Conservation (phyloP, 345 rosid species). For the Lumnitzera racemosa region DNA sequence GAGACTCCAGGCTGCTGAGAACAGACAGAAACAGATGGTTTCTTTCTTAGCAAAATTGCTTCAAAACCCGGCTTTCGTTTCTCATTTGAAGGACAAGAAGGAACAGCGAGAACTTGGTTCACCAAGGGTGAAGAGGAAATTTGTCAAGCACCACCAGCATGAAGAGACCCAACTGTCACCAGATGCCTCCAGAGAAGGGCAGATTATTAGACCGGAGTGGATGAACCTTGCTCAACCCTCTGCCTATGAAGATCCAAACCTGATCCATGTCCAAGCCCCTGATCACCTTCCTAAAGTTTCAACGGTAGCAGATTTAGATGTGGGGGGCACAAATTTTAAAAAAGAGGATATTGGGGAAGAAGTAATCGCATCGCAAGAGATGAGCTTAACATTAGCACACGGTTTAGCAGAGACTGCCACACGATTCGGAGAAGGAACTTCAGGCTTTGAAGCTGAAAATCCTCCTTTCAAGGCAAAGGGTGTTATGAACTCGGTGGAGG, state of each 20-base stretch:
- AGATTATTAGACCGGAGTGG: constrained; percentile 36
- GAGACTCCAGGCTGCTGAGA: constrained; percentile 60
- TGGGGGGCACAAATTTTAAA: constrained; percentile 24
- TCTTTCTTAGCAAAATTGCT: constrained; percentile 68
- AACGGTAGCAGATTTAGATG: constrained; percentile 18
- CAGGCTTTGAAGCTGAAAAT: constrained; percentile 21
- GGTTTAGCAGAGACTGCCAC: constrained; percentile 9
- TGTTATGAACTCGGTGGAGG: constrained; percentile 24
- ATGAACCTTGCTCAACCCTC: constrained; percentile 13
- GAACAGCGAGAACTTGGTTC: constrained; percentile 34
- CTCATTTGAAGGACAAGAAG: constrained; percentile 41
- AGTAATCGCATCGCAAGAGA: constrained; percentile 9
- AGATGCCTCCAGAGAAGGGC: constrained; percentile 33
- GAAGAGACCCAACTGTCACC: constrained; percentile 18
- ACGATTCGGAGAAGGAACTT: constrained; percentile 26
- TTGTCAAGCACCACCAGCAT: constrained; percentile 41
- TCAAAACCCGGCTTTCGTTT: constrained; percentile 50
- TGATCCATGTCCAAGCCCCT: constrained; percentile 14
- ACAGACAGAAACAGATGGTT: constrained; percentile 69
- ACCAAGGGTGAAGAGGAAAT: constrained; percentile 49
- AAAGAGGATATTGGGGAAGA: constrained; percentile 13
- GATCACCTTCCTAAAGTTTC: constrained; percentile 24
- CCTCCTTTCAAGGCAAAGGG: constrained; percentile 34
- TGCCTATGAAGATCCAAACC: constrained; percentile 16
- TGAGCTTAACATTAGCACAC: constrained; percentile 9